phyloP scores from a whole-genome alignment of 2,329 filamentous ascomycete species.

The Setomelanomma holmii region DNA sequence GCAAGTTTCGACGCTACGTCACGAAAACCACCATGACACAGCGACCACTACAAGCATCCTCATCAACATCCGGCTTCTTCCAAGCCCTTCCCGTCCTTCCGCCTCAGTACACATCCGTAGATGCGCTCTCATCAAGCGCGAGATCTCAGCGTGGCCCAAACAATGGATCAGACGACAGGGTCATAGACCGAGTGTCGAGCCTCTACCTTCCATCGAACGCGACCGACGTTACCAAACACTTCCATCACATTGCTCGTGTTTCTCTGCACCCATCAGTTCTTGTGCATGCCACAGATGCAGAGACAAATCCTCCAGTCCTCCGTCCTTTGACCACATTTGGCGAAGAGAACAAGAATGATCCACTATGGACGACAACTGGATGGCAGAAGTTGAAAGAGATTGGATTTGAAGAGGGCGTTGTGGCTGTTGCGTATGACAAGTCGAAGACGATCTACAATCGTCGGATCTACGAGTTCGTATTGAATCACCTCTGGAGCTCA shows the following conservation, averaged over 20 bases:
- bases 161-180: constrained; percentile 27
- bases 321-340: constrained; percentile 69
- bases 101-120: constrained; percentile 31
- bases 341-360: constrained; percentile 56
- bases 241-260: constrained; percentile 28
- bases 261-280: constrained; percentile 27
- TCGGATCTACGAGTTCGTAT: constrained; percentile 66
- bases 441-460: constrained; percentile 60
- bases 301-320: constrained; percentile 69
- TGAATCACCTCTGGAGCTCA: constrained; percentile 65
- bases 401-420: constrained; percentile 64
- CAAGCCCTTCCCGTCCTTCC: constrained; percentile 33
- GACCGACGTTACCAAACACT: constrained; percentile 16
- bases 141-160: background rate
- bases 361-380: constrained; percentile 69
- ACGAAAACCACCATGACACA: constrained; percentile 27
- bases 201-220: constrained; percentile 30
- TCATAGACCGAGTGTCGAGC: constrained; percentile 27
- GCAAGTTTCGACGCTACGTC: too few species aligned
- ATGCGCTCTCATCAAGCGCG: background rate
- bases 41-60: constrained; percentile 20
- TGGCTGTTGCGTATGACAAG: constrained; percentile 67
- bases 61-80: constrained; percentile 42
- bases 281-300: constrained; percentile 64
- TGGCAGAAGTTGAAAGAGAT: constrained; percentile 69